Conservation (phyloP, 2,329 filamentous ascomycete genomes). For the Penicillium verrucosum region DNA sequence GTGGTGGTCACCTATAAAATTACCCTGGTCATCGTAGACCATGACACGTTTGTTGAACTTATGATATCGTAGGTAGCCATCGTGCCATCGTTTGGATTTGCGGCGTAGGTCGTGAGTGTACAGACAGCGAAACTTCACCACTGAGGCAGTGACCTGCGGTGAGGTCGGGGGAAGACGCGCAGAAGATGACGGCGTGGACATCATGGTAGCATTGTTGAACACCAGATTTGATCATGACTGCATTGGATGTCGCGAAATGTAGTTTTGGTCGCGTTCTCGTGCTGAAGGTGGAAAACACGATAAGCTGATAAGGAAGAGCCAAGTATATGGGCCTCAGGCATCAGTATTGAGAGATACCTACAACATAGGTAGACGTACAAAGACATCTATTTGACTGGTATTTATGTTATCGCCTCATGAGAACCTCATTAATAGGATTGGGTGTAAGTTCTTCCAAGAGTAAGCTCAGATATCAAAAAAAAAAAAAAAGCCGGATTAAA, state of each 20-base stretch:
- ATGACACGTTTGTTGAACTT: conserved; percentile 88
- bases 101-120: conserved; percentile 81
- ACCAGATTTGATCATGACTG: not conserved
- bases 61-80: conserved; percentile 83
- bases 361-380: not conserved
- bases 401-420: not conserved
- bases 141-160: conserved; percentile 65
- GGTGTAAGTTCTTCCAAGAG: not conserved
- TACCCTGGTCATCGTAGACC: conserved; percentile 79
- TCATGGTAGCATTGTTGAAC: conserved; percentile 3
- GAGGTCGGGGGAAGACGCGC: conserved; percentile 36
- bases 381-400: not conserved
- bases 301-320: not conserved
- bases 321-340: not conserved
- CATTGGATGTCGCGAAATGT: not conserved
- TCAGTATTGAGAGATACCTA: not conserved
- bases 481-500: not conserved
- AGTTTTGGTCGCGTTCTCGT: not conserved
- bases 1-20: conserved; percentile 80
- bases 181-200: conserved; percentile 26
- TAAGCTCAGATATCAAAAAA: not conserved
- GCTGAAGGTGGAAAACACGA: not conserved
- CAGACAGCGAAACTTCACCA: conserved; percentile 79
- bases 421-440: not conserved
- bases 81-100: conserved; percentile 91